Base-by-base conservation (phyloP, 805 yeast species). In the Suhomyces sp. region DNA sequence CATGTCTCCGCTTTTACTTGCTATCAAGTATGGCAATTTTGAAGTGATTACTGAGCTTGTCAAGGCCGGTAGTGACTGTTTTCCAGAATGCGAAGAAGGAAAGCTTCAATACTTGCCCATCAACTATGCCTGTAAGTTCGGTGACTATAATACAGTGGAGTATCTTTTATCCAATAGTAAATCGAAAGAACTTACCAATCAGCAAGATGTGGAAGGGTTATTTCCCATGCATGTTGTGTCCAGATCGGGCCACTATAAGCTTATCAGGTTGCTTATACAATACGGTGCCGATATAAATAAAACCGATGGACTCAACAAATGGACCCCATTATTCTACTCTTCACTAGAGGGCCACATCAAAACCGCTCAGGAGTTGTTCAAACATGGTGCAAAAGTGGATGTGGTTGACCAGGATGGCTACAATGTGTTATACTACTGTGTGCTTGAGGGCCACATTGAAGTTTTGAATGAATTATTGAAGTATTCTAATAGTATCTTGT, bases 321-420 rank as follows among this genome's bases (percentile, higher is more conserved):
- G 98, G 97, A 85, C 97, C 0, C 96, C 98, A 0, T 78, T 94
- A 2, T 89, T 91, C 61, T 93, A 94, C 66, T 89, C 97, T 19
- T 92, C 92, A 1, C 82, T 84, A 57, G 93, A 89, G 59, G 97
- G 97, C 1, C 89, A 87, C 64, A 78, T 77, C 4, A 71, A 77
- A 43, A 83, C 94, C 3, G 87, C 96, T 0, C 77, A 77, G 55
- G 87, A 83, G 46, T 75, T 94, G 52, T 79, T 94, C 17, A 80
- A 81, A 20, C 80, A 77, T 53, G 92, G 93, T 4, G 97, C 97
- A 0, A 79, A 83, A 51, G 75, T 86, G 52, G 70, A 73, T 53
- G 64, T 87, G 19, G 75, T 82, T 13, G 98, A 94, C 68, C 94
- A 87, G 54, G 88, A 89, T 54, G 87, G 90, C 3, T 80, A 81